Conservation (phyloP, 768 basidiomycete species). For the Cystobasidium ongulense region DNA sequence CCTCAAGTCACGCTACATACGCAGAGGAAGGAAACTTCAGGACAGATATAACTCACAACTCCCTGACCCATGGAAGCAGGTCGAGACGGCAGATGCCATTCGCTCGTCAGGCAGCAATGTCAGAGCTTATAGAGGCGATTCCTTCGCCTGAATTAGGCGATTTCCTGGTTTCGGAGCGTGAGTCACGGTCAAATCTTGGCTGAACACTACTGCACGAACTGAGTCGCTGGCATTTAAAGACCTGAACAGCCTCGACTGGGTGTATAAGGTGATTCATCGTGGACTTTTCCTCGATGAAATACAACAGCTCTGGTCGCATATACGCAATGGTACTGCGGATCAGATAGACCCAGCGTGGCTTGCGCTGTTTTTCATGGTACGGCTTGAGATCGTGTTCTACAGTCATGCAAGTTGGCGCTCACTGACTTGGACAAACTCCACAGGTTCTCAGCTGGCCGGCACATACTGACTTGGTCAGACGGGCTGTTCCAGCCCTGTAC, state of each 20-base stretch:
- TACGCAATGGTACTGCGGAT: background rate
- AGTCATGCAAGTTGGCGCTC: too few species aligned
- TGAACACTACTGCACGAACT: background rate
- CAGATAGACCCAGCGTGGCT: background rate
- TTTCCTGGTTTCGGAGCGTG: background rate
- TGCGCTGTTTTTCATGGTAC: background rate
- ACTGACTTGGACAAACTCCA: background rate
- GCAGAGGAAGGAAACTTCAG: background rate
- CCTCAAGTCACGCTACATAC: background rate
- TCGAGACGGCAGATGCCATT: background rate
- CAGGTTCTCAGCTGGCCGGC: conserved; percentile 1
- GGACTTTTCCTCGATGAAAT: background rate
- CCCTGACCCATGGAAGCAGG: background rate
- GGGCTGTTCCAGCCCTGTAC: background rate
- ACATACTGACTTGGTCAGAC: background rate
- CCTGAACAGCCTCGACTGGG: background rate
- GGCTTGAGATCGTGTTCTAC: background rate
- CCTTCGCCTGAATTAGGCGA: background rate
- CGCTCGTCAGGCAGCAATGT: background rate
- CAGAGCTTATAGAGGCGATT: background rate
- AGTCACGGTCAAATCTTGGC: background rate
- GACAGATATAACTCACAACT: background rate
- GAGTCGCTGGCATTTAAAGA: background rate
- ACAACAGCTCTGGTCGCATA: background rate
- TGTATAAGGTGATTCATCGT: background rate